A percentile compares a stretch with the other conserved stretches of the same genome.
These are phyloP conservation scores for Andrographis paniculata DNA, from an alignment of 305 asterid species.

Conservation along the genomic window DNA sequence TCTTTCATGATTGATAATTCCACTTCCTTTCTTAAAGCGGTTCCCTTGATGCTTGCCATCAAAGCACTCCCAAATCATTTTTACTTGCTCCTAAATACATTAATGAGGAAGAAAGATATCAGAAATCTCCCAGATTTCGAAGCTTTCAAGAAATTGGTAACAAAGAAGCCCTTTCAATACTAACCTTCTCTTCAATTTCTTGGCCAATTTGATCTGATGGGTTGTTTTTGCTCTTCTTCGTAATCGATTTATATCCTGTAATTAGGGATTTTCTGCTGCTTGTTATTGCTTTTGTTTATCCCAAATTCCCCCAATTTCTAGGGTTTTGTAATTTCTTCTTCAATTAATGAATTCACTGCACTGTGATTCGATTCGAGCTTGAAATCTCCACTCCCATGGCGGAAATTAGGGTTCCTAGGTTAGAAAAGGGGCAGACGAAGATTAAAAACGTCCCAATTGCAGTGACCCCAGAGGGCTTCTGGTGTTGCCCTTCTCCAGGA, in stretches of 20 bases:
- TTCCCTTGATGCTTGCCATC: constrained; percentile 90
- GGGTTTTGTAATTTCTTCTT: not conserved
- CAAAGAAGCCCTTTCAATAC: too few relatives aligned
- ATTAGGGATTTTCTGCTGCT: too few relatives aligned
- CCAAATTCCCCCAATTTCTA: too few relatives aligned
- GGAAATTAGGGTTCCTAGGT: constrained; percentile 55
- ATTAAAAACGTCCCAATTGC: constrained; percentile 84
- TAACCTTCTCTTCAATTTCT: too few relatives aligned
- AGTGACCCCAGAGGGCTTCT: constrained; percentile 95
- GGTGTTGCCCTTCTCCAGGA: constrained; percentile 96
- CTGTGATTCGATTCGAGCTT: constrained; percentile 14
- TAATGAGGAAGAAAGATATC: constrained; percentile 17
- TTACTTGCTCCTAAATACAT: constrained; percentile 24
- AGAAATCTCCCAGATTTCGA: too few relatives aligned
- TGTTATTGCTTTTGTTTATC: too few relatives aligned
- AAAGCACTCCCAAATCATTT: constrained; percentile 57
- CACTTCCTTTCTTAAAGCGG: constrained; percentile 49
- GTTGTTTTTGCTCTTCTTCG: too few relatives aligned
- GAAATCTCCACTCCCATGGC: constrained; percentile 45
- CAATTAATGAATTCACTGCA: not conserved
- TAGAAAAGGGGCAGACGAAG: constrained; percentile 69
- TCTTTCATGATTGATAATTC: constrained; percentile 37
- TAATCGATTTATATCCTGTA: too few relatives aligned
- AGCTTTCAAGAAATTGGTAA: too few relatives aligned
- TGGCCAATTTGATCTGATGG: too few relatives aligned